Evolutionary conservation across 2,329 filamentous ascomycete genomes (phyloP), one percentile per base, ranked within the genome.

Genomic region (Magnaporthales sp.): DNA sequence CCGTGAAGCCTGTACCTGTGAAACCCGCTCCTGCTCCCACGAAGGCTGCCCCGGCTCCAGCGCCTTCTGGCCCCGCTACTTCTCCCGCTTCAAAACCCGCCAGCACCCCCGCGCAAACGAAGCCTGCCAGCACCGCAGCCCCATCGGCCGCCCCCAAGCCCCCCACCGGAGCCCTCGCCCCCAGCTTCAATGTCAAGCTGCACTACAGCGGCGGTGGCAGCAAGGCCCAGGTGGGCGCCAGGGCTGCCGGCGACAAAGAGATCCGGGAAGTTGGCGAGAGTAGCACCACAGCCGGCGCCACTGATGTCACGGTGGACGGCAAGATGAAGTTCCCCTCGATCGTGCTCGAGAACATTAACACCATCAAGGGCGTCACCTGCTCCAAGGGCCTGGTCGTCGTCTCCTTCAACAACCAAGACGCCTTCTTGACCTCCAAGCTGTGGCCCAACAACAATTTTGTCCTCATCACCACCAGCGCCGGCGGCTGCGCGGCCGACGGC

Each of bases 321-420:
- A 38, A 30, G 29, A 63, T 24, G 61, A 63, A 38, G 61, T n/a
- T 63, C 15, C 61, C 61, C 9, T 63, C 61, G 19, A 29, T 63
- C n/a, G 61, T 63, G 30, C 61, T 63, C 30, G 61, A 63, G 61
- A 24, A 56, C 51, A 56, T 56, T 15, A 24, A 56, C 51, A 22
- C 51, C 3, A 24, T 56, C 51, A 56, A n/a, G 51, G 19, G 2
- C n/a, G 30, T 63, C 30, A 31, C 30, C 27, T 38, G 29, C 19
- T 4, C 19, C n/a, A 22, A 38, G 29, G 30, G 61, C 30, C 5
- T 24, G 61, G 29, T 63, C 2, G 65, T 73, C 67, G 72, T 75
- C 31, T 71, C 72, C 29, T 75, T 75, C 67, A 72, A 71, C 27
- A 71, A 73, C 69, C 68, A 71, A 4, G 70, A 68, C 29, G 31